phyloP scores from a whole-genome alignment of 108 stramenopile genomes.

The Nitzschia inconspicua region DNA sequence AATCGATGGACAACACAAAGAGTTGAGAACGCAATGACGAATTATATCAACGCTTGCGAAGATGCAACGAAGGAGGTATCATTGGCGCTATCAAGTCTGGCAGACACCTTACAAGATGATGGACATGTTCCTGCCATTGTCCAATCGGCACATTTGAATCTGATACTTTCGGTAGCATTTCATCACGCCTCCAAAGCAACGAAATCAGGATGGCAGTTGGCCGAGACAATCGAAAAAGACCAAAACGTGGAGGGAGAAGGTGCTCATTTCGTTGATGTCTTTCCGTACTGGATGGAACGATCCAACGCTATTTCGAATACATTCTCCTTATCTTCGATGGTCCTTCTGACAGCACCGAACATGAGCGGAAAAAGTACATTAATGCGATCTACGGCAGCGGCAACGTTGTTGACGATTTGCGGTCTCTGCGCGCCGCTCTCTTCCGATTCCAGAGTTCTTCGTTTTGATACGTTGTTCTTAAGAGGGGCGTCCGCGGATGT shows the following conservation, averaged over 20 bases:
- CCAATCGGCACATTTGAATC: conserved; percentile 74
- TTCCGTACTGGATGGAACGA: conserved; percentile 87
- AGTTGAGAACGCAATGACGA: conserved; percentile 66
- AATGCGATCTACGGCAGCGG: conserved; percentile 90
- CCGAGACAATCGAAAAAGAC: conserved; percentile 39
- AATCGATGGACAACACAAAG: conserved; percentile 82
- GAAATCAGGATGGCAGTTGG: conserved; percentile 60
- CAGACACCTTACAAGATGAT: conserved; percentile 44
- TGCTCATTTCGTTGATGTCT: conserved; percentile 52
- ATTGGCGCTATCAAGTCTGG: conserved; percentile 47
- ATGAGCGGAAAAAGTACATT: conserved; percentile 95
- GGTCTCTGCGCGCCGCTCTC: conserved; percentile 81
- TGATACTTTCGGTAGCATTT: conserved; percentile 67
- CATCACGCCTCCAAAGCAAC: conserved; percentile 75
- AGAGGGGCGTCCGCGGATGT: conserved; percentile 90
- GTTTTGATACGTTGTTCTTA: conserved; percentile 89
- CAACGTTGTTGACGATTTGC: conserved; percentile 79
- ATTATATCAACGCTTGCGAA: conserved; percentile 68
- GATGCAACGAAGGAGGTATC: conserved; percentile 50
- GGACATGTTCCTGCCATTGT: conserved; percentile 75
- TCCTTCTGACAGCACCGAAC: conserved; percentile 95
- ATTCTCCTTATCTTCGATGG: conserved; percentile 70
- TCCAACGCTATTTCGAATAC: conserved; percentile 62
- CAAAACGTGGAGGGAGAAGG: conserved; percentile 9
- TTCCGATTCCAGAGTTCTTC: conserved; percentile 45